phyloP scores from a whole-genome alignment of 1,139 yeast genomes.

The Ogataea hybrid region DNA sequence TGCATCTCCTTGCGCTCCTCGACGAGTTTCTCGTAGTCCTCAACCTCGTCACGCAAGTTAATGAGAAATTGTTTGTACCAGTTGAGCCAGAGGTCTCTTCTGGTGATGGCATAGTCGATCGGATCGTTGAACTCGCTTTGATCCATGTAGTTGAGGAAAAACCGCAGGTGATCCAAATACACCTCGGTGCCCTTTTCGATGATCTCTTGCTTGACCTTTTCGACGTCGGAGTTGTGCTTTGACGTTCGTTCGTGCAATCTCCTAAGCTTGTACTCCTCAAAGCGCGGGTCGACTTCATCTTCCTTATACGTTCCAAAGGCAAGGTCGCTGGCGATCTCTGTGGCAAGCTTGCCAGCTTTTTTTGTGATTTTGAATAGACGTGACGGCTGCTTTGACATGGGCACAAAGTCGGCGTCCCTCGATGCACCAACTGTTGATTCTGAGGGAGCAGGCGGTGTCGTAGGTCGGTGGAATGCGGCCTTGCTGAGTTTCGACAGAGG shows the following conservation, averaged over 20 bases:
- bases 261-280: conserved; percentile 13
- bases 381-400: conserved; percentile 12
- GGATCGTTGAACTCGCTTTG: conserved; percentile 31
- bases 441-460: conserved; percentile 1
- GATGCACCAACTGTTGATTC: neutral
- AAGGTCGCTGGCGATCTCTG: conserved; percentile 29
- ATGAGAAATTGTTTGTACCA: conserved; percentile 26
- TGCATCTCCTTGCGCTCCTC: conserved; percentile 5
- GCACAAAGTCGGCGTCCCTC: conserved; percentile 1
- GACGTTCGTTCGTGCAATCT: conserved; percentile 12
- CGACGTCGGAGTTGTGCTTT: conserved; percentile 13
- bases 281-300: conserved; percentile 13
- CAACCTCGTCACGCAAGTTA: conserved; percentile 15
- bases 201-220: conserved; percentile 11
- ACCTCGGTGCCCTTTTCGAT: conserved; percentile 22
- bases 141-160: conserved; percentile 31
- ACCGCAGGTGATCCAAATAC: conserved; percentile 29
- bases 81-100: conserved; percentile 29
- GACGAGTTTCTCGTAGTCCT: conserved; percentile 16
- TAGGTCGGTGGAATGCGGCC: conserved; percentile 1
- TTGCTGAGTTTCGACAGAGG: conserved; percentile 2
- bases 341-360: conserved; percentile 28
- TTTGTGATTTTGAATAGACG: conserved; percentile 22
- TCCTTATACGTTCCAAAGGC: conserved; percentile 28
- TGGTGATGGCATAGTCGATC: conserved; percentile 28